Evolutionary conservation across 78 protist genomes (phyloP), one percentile per base, ranked within the genome.

Genomic region (Guillardia theta): DNA sequence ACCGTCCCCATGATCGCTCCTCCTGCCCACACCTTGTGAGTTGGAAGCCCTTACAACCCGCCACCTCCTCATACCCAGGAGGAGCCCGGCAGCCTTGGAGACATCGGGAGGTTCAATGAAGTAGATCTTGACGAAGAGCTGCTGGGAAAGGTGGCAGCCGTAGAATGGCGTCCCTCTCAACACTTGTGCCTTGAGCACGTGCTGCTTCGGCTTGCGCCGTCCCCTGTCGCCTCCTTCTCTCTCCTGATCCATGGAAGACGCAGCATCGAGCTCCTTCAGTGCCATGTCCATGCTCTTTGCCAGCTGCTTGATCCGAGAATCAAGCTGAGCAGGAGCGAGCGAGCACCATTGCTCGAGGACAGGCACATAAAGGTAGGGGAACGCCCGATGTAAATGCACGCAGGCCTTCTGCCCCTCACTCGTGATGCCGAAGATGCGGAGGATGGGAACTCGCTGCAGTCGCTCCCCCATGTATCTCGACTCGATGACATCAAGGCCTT

Each of bases 381-480:
- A 96, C n/a, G 18, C 48, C 22, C 93, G 10, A 88, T 98, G 99
- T 10, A 98, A 33, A 47, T 98, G 99, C 46, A 95, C 21, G 64
- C 97, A 96, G 19, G 83, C 43, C 45, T 94, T 95, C 48, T 96
- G 98, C 3, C 99, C 99, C 12, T 94, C 95, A 19, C 98, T 97
- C 24, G 98, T 97, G 10, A 96, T 27, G 0, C 99, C 99, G 47
- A 95, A 98, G 30, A 98, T 53, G 15, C 98, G 95, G 15, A 96
- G 62, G 48, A 98, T 96, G 0, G 99, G 99, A 50, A 96, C 98
- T 43, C 90, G 90, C 10, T 37, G 19, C 37, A 78, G 18, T 48
- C 30, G 21, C 6, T 8, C 48, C 50, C 90, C 90, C 5, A 78
- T 19, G 90, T 21, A 43, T 10, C 30, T 8, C 18, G 90, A 78